phyloP scores from a whole-genome alignment of 305 asterid genomes.

The Fraxinus ornus region DNA sequence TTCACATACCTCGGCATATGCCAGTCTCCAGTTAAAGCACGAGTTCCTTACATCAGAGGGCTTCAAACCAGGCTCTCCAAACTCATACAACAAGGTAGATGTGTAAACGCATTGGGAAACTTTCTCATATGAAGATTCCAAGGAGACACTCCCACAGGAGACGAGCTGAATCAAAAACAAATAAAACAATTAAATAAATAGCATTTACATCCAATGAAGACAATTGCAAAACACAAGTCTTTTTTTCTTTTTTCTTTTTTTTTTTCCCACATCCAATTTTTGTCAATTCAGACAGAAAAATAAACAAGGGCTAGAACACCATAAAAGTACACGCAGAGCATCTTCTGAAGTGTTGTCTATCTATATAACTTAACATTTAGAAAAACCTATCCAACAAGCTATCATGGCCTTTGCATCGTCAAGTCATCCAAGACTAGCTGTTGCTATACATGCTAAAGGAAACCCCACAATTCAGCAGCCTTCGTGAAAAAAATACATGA shows the following conservation, averaged over 20 bases:
- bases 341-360: neutral
- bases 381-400: neutral
- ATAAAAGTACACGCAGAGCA: neutral
- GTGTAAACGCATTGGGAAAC: slow-evolving; percentile 43
- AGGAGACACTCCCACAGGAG: slow-evolving; percentile 41
- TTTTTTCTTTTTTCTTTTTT: neutral
- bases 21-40: slow-evolving; percentile 30
- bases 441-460: neutral
- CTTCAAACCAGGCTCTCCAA: slow-evolving; percentile 27
- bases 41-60: slow-evolving; percentile 29
- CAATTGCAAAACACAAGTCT: too few species aligned
- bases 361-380: neutral
- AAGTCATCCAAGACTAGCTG: neutral
- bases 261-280: neutral
- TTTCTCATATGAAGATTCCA: slow-evolving; percentile 51
- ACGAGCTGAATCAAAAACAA: slow-evolving; percentile 32
- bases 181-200: neutral
- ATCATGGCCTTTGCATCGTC: neutral
- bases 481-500: neutral
- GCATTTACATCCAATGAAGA: too few species aligned
- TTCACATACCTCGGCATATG: slow-evolving; percentile 40
- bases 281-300: neutral
- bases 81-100: slow-evolving; percentile 40
- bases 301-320: neutral
- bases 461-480: neutral